Percentiles rank a stretch among this genome's conserved stretches.
Evolutionary conservation across 352 stramenopile species (phyloP).

Genomic region (Phytophthora pisi): DNA sequence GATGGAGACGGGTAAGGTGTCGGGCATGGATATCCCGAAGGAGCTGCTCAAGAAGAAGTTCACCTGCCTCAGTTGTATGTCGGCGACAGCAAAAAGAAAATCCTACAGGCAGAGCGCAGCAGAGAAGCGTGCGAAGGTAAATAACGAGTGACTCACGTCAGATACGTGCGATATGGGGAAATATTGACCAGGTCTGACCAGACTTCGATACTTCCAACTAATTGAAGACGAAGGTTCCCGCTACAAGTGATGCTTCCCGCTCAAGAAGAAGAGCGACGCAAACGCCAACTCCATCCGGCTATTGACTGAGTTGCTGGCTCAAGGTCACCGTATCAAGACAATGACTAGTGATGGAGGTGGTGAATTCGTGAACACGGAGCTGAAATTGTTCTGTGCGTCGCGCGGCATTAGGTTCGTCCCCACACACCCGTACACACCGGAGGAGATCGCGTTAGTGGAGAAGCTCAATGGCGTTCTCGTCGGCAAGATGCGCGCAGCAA

Average conservation of each 20-base stretch:
- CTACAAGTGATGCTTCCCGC: background rate
- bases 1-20: background rate
- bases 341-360: background rate
- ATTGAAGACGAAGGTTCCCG: background rate
- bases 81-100: background rate
- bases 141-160: background rate
- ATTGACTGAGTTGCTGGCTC: background rate
- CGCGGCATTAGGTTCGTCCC: background rate
- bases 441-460: background rate
- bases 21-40: background rate
- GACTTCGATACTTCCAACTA: background rate
- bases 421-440: background rate
- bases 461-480: background rate
- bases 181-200: background rate
- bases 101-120: background rate
- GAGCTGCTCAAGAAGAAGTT: background rate
- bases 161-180: background rate
- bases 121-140: background rate
- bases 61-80: background rate
- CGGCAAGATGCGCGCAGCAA: background rate
- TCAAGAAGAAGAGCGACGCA: background rate
- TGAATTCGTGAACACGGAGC: background rate
- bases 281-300: background rate
- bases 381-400: background rate
- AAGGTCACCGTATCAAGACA: background rate